Conservation (phyloP, 106 monocot species). For the Agapanthus africanus region DNA sequence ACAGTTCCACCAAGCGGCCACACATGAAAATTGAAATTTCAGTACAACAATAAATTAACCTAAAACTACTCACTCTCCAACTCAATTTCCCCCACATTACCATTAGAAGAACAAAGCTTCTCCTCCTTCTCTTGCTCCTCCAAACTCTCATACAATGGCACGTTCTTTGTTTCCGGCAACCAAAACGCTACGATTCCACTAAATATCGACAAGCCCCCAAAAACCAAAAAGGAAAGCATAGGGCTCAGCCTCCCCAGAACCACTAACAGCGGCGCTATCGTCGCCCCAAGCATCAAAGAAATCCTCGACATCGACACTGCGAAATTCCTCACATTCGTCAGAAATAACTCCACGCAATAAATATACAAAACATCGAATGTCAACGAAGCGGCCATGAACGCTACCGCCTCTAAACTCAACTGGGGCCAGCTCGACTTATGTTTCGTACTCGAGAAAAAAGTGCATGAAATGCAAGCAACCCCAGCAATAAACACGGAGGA, state of each 20-base stretch:
- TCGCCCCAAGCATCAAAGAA: slow-evolving; percentile 72
- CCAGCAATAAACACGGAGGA: slow-evolving; percentile 35
- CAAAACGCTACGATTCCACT: slow-evolving; percentile 42
- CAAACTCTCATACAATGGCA: slow-evolving; percentile 68
- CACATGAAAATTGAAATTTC: too few species aligned
- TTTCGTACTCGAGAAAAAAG: slow-evolving; percentile 17
- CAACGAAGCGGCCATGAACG: slow-evolving; percentile 66
- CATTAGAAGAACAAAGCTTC: too few species aligned
- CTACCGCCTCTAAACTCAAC: slow-evolving; percentile 45
- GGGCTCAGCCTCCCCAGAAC: slow-evolving; percentile 54
- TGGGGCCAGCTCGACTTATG: slow-evolving; percentile 34
- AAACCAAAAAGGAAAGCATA: slow-evolving; percentile 36
- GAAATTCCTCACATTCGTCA: slow-evolving; percentile 77
- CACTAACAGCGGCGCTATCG: slow-evolving; percentile 62
- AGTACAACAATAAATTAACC: too few species aligned
- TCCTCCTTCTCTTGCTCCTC: slow-evolving; percentile 74
- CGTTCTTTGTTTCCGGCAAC: slow-evolving; percentile 70
- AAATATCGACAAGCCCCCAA: slow-evolving; percentile 42
- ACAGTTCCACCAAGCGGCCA: too few species aligned
- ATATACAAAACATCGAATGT: slow-evolving; percentile 50
- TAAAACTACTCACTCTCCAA: too few species aligned
- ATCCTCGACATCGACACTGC: slow-evolving; percentile 67
- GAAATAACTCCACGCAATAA: slow-evolving; percentile 69
- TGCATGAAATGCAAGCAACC: slow-evolving; percentile 33
- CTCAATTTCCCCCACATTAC: too few species aligned